phyloP scores from a whole-genome alignment of 2,329 filamentous ascomycete species.

The Beauveria scarabaeidicola region DNA sequence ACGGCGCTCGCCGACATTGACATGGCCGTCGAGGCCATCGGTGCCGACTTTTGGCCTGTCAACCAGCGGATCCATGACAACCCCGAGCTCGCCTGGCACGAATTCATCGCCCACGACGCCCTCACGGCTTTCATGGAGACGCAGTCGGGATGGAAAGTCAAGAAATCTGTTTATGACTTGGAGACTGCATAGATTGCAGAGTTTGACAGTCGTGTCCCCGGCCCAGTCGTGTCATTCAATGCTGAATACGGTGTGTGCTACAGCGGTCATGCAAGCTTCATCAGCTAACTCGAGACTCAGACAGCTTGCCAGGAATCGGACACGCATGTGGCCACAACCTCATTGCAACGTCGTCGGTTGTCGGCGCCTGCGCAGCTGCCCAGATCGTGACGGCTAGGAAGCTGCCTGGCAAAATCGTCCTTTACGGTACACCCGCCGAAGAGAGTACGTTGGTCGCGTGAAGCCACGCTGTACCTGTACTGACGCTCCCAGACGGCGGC shows the following conservation, averaged over 20 bases:
- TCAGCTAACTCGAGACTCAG: slow-evolving; percentile 29
- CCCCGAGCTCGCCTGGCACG: slow-evolving; percentile 34
- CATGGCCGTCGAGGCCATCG: slow-evolving; percentile 12
- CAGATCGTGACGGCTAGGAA: slow-evolving; percentile 31
- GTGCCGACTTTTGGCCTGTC: slow-evolving; percentile 23
- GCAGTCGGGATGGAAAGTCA: slow-evolving; percentile 30
- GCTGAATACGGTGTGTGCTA: slow-evolving; percentile 31
- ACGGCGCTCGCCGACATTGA: slow-evolving; percentile 24
- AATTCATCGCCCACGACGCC: slow-evolving; percentile 32
- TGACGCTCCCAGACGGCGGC: slow-evolving; percentile 24
- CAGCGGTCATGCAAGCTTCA: slow-evolving; percentile 34
- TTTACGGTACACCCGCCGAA: slow-evolving; percentile 46
- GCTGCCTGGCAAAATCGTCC: slow-evolving; percentile 34
- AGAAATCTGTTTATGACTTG: slow-evolving; percentile 31
- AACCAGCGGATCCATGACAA: slow-evolving; percentile 35
- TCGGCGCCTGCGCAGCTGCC: slow-evolving; percentile 38
- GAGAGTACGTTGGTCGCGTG: slow-evolving; percentile 28
- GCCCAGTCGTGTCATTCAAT: slow-evolving; percentile 33
- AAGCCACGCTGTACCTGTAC: background rate
- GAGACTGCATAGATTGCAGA: slow-evolving; percentile 36
- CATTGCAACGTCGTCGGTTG: slow-evolving; percentile 40
- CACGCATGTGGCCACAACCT: slow-evolving; percentile 49
- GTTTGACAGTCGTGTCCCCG: slow-evolving; percentile 27
- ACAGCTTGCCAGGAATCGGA: slow-evolving; percentile 41
- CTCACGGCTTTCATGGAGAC: slow-evolving; percentile 29